These are phyloP conservation scores for Cubamyces sp. DNA, from an alignment of 768 basidiomycete genomes.

Conservation along the genomic window DNA sequence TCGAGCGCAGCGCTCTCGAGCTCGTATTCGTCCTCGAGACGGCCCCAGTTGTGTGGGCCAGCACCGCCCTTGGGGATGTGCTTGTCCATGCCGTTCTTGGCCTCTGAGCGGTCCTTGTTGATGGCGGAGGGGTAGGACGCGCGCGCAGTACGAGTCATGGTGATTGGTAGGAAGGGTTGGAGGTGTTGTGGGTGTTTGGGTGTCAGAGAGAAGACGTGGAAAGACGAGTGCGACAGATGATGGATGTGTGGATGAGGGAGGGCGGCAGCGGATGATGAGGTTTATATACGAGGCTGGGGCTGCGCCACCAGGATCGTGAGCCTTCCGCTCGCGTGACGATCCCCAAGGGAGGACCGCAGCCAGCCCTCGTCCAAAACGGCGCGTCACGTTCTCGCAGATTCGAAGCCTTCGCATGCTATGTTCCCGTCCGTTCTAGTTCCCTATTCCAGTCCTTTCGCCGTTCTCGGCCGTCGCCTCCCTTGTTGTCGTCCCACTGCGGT, in stretches of 20 bases:
- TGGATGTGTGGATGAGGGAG: constrained; percentile 12
- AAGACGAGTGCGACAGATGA: constrained; percentile 5
- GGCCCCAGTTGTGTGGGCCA: constrained; percentile 88
- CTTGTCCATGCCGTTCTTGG: constrained; percentile 75
- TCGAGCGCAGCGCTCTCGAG: constrained; percentile 59
- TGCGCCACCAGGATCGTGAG: constrained; percentile 10
- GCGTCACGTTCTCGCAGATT: constrained; percentile 22
- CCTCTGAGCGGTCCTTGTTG: constrained; percentile 76
- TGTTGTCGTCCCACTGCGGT: not conserved
- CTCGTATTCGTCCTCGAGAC: constrained; percentile 61
- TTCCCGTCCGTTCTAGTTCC: constrained; percentile 23
- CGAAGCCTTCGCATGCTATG: not conserved
- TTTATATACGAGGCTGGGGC: constrained; percentile 20
- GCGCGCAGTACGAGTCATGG: constrained; percentile 83
- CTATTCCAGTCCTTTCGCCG: constrained; percentile 9
- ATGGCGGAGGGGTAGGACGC: constrained; percentile 72
- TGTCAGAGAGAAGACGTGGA: not conserved
- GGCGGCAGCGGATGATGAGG: constrained; percentile 8
- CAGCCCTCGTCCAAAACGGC: not conserved
- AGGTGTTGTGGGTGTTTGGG: not conserved
- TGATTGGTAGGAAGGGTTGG: constrained; percentile 21
- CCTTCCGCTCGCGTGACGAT: constrained; percentile 27
- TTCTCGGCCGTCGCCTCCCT: not conserved
- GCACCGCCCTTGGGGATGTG: constrained; percentile 77
- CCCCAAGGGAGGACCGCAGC: not conserved